A percentile compares a stretch with the other conserved stretches of the same genome.
These are phyloP conservation scores for Pneumocystis jirovecii DNA, from an alignment of 1,139 yeast genomes.

Conservation along the genomic window DNA sequence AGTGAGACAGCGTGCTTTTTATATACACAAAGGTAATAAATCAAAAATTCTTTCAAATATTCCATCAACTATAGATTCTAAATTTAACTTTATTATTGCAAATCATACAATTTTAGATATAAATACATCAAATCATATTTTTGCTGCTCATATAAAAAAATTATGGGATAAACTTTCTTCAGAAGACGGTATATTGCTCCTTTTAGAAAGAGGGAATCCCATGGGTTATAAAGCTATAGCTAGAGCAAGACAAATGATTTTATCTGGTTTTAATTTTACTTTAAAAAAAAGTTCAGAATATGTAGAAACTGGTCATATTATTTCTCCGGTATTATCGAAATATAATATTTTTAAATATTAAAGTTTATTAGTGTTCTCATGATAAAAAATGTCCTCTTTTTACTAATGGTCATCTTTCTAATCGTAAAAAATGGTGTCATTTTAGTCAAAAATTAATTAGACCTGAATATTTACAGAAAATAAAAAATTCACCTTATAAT, in stretches of 20 bases:
- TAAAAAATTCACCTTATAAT: slow-evolving; percentile 23
- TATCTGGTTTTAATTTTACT: slow-evolving; percentile 53
- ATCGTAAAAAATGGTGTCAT: slow-evolving; percentile 61
- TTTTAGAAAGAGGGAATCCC: slow-evolving; percentile 82
- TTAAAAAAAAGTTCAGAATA: background rate
- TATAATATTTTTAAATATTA: slow-evolving; percentile 17
- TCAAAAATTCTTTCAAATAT: background rate
- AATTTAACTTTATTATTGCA: background rate
- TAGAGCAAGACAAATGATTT: slow-evolving; percentile 74
- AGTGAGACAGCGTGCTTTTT: background rate
- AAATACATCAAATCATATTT: background rate
- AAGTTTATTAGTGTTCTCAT: slow-evolving; percentile 85
- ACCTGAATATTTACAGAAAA: slow-evolving; percentile 42
- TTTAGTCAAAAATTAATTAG: slow-evolving; percentile 60
- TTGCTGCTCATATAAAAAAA: background rate
- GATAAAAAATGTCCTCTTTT: slow-evolving; percentile 81
- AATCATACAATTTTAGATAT: background rate
- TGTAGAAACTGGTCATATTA: slow-evolving; percentile 2
- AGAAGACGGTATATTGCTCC: slow-evolving; percentile 46
- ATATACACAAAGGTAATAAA: background rate
- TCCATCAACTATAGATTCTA: background rate
- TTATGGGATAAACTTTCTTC: slow-evolving; percentile 13
- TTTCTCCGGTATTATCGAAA: slow-evolving; percentile 2
- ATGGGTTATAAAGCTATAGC: slow-evolving; percentile 79
- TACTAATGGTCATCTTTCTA: slow-evolving; percentile 24